phyloP scores from a whole-genome alignment of 805 yeast genomes.

The Metschnikowia vanudenii region DNA sequence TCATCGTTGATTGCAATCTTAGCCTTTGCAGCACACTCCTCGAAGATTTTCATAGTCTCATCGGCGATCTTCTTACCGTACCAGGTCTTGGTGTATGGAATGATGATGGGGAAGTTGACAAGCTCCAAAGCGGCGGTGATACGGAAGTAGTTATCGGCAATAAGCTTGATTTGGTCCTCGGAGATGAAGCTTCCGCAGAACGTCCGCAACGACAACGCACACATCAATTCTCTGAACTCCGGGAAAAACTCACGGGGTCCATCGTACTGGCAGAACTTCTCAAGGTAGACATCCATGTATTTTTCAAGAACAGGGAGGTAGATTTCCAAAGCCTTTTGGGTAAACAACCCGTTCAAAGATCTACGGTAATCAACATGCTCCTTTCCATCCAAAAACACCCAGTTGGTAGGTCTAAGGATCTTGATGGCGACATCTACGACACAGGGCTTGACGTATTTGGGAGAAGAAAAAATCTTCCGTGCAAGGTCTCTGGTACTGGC shows the following conservation, averaged over 20 bases:
- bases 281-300: constrained; percentile 79
- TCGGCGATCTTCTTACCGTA: constrained; percentile 93
- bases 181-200: constrained; percentile 96
- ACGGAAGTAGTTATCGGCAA: constrained; percentile 89
- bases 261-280: constrained; percentile 59
- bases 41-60: constrained; percentile 89
- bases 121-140: constrained; percentile 96
- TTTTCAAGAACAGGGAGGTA: constrained; percentile 84
- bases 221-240: constrained; percentile 92
- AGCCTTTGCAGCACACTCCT: constrained; percentile 82
- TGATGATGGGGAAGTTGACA: constrained; percentile 94
- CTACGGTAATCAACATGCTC: constrained; percentile 92
- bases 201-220: constrained; percentile 89
- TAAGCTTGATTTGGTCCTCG: constrained; percentile 80
- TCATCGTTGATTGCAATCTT: constrained; percentile 70
- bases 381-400: constrained; percentile 98
- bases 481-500: constrained; percentile 22
- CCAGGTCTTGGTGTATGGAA: constrained; percentile 98
- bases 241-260: constrained; percentile 81
- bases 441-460: constrained; percentile 91
- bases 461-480: constrained; percentile 43
- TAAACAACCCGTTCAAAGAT: constrained; percentile 85
- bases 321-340: constrained; percentile 74
- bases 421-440: constrained; percentile 96
- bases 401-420: constrained; percentile 89